Percentiles rank a stretch among this genome's conserved stretches.
These are phyloP conservation scores for Uronychia setigera DNA, from an alignment of 73 alveolate genomes.

Conservation along the genomic window DNA sequence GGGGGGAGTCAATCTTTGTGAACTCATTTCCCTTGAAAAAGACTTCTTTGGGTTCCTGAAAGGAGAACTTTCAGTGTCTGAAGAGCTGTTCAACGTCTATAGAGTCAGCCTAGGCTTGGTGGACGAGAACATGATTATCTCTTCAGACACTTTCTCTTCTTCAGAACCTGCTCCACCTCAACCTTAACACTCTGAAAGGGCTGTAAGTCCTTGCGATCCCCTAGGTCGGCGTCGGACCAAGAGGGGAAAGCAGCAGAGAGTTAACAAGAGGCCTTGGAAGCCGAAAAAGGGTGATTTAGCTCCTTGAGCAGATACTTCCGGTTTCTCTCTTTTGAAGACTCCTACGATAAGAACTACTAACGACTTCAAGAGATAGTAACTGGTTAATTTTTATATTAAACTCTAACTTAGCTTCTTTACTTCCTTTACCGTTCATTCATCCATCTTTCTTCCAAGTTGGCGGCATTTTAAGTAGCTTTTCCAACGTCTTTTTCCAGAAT, in stretches of 20 bases:
- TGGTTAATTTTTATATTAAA: too few relatives aligned
- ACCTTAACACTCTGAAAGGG: too few relatives aligned
- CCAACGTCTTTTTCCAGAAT: too few relatives aligned
- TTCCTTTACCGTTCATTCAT: neutral
- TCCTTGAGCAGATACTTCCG: too few relatives aligned
- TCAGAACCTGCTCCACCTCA: too few relatives aligned
- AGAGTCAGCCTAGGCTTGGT: neutral
- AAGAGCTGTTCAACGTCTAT: neutral
- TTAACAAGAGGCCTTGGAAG: neutral
- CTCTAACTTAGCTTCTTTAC: neutral
- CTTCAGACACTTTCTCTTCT: too few relatives aligned
- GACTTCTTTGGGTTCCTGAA: slow-evolving; percentile 2
- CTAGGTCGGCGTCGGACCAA: too few relatives aligned
- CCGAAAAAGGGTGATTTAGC: neutral
- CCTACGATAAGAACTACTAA: too few relatives aligned
- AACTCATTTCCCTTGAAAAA: neutral
- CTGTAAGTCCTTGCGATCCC: too few relatives aligned
- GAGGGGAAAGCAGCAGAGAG: neutral
- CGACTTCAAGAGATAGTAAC: too few relatives aligned
- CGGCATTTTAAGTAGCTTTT: too few relatives aligned
- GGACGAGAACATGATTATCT: neutral
- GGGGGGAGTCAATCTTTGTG: neutral
- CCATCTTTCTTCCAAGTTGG: neutral
- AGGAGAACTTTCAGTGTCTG: neutral
- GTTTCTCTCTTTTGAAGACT: too few relatives aligned